Evolutionary conservation across 2,329 filamentous ascomycete species (phyloP).

Genomic region (Monosporascus sp.): DNA sequence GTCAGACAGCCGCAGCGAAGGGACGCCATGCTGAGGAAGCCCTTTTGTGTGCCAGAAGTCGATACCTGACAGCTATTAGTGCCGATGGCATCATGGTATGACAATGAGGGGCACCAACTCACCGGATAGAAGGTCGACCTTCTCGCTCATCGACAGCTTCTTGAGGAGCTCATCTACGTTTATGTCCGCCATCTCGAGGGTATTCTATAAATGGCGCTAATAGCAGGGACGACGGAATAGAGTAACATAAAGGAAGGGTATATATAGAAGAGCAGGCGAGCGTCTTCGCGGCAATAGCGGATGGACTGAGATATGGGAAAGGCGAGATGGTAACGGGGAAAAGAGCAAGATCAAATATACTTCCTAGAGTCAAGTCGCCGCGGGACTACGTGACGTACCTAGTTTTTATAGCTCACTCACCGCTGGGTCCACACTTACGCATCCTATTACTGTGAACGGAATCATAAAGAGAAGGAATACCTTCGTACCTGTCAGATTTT

Average conservation of each 20-base stretch:
- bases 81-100: neutral
- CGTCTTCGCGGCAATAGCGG: neutral
- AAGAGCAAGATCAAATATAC: neutral
- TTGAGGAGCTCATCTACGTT: conserved; percentile 50
- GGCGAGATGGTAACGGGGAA: neutral
- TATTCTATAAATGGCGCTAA: neutral
- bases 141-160: conserved; percentile 48
- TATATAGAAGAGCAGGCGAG: neutral
- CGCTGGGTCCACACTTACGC: neutral
- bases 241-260: neutral
- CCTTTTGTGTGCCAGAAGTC: conserved; percentile 67
- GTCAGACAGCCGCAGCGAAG: conserved; percentile 60
- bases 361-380: neutral
- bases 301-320: neutral
- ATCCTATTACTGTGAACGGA: neutral
- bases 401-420: neutral
- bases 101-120: conserved; percentile 3
- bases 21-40: conserved; percentile 55
- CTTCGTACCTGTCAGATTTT: too few species aligned
- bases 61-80: conserved; percentile 36
- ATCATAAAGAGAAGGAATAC: too few species aligned
- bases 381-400: neutral
- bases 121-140: conserved; percentile 49
- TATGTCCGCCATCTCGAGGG: conserved; percentile 40
- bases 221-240: neutral